Percentiles rank a stretch among this genome's conserved stretches.
phyloP scores from a whole-genome alignment of 208 protist species.

The Tetramitus jugosus region DNA sequence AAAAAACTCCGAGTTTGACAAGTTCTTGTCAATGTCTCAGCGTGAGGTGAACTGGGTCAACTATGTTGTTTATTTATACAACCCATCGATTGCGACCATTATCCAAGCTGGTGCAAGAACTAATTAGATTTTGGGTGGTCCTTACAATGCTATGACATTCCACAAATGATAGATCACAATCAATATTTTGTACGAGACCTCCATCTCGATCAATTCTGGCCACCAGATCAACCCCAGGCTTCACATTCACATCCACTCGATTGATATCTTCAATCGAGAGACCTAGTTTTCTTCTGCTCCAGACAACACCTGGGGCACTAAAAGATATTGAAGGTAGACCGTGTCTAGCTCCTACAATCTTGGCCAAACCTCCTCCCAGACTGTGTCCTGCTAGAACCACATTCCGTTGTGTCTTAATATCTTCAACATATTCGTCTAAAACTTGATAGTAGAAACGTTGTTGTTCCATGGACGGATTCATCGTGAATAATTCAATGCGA shows the following conservation, averaged over 20 bases:
- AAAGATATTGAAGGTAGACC: not conserved
- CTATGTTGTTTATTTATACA: too few species aligned
- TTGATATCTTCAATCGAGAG: not conserved
- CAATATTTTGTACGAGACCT: not conserved
- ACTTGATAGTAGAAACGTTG: slow-evolving; percentile 8
- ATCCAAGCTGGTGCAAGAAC: not conserved
- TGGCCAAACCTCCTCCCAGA: not conserved
- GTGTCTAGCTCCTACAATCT: not conserved
- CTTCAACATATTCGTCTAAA: not conserved
- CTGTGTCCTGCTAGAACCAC: not conserved
- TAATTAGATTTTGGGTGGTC: not conserved
- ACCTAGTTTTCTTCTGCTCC: not conserved
- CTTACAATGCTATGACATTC: not conserved
- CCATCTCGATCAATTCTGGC: not conserved
- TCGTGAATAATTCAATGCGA: not conserved
- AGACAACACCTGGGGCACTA: not conserved
- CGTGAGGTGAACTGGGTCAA: too few species aligned
- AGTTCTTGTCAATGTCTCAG: too few species aligned
- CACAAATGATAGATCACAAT: not conserved
- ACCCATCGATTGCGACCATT: too few species aligned
- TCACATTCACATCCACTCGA: not conserved
- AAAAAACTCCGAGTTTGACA: too few species aligned
- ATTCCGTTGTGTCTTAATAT: not conserved
- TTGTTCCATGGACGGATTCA: not conserved
- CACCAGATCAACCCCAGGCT: not conserved